Evolutionary conservation across 176 grass and related monocot species (phyloP), one percentile per base, ranked within the genome.

Genomic region (Triticum dicoccoides): DNA sequence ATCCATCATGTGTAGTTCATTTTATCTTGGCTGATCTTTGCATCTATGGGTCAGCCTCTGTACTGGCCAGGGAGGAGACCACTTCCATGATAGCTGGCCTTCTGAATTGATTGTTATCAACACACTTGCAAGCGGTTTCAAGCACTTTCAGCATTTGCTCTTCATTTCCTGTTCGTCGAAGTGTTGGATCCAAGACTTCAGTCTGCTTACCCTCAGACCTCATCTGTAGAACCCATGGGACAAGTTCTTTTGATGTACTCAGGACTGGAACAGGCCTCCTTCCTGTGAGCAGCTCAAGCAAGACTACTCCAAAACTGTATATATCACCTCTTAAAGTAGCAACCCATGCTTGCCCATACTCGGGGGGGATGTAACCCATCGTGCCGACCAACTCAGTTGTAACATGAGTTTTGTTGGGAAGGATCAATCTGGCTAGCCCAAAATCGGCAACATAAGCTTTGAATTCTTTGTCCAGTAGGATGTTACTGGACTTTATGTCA

Each of bases 401-500:
- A 27, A 96, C 91, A 87, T 97, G 94, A 24, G 87, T 96, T 82
- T 84, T 82, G 67, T 88, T 90, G 10, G 91, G 78, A 47, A 86
- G 80, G 54, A 96, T 75, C 54, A 97, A 89, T 52, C 94, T 92
- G 30, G 94, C 84, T 1, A 97, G 78, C n/a, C 94, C 94, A 74
- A 97, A 97, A 83, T 97, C 94, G 14, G 91, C 94, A 80, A 97
- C 79, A 79, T 92, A 81, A 37, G 94, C 85, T 30, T 97, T 72
- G 12, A 97, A 89, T 59, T 86, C 87, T 80, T 87, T 64, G 47
- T 97, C 94, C 3, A 97, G 81, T 32, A 97, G 61, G 63, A 97
- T 97, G 47, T 97, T 97, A n/a, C 91, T 97, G 38, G 85, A 94
- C 45, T 97, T 97, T 5, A 97, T 95, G 34, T 92, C 93, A 29